These are phyloP conservation scores for Boletus rex-veris DNA, from an alignment of 768 basidiomycete genomes.

Conservation along the genomic window DNA sequence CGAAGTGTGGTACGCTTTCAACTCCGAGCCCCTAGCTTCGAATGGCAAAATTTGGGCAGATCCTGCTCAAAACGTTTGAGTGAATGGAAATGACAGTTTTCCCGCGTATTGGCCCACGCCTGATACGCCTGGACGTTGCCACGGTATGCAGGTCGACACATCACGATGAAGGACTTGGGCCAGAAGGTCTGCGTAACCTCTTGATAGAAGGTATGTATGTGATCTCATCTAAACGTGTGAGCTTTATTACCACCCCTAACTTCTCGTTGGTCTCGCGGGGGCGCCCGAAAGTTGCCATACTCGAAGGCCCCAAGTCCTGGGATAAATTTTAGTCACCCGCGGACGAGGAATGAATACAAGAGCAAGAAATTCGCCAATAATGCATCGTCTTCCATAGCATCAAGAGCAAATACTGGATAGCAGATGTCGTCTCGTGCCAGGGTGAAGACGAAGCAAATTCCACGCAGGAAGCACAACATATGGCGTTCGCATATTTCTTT, in stretches of 20 bases:
- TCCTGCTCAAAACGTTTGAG: constrained; percentile 21
- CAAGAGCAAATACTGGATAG: not conserved
- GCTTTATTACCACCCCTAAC: constrained; percentile 69
- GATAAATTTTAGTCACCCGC: constrained; percentile 7
- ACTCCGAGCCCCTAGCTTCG: not conserved
- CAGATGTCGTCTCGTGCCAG: not conserved
- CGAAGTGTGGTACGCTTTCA: not conserved
- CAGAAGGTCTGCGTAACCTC: not conserved
- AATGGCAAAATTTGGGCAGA: constrained; percentile 20
- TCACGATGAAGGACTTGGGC: not conserved
- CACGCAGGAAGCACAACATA: constrained; percentile 3
- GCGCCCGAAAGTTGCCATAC: constrained; percentile 60
- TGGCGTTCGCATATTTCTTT: not conserved
- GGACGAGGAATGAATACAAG: not conserved
- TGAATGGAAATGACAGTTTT: constrained; percentile 7
- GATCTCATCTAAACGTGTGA: constrained; percentile 56
- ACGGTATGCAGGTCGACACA: constrained; percentile 2
- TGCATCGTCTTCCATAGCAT: constrained; percentile 1
- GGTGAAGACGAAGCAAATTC: constrained; percentile 4
- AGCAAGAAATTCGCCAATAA: constrained; percentile 1
- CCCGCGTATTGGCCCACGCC: constrained; percentile 6
- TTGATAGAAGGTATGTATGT: constrained; percentile 7
- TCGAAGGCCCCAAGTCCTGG: constrained; percentile 37
- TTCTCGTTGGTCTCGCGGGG: constrained; percentile 63
- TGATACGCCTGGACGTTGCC: constrained; percentile 3